These are phyloP conservation scores for Starmerella khaoyaiensis DNA, from an alignment of 805 yeast species.

Conservation along the genomic window DNA sequence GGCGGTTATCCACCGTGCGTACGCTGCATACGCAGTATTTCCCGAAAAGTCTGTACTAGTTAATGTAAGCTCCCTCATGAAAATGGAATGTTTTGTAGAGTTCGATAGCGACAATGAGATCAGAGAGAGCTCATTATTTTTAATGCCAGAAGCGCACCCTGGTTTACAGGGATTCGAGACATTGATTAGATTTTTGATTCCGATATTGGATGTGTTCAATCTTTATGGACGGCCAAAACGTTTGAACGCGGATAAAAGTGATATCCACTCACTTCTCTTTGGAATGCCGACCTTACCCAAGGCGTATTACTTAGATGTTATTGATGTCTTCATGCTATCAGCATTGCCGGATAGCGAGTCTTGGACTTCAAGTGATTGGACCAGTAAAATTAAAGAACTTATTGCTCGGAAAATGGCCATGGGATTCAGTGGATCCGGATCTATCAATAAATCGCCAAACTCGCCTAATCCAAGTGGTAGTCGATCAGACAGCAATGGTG, in stretches of 20 bases:
- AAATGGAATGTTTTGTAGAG: constrained; percentile 65
- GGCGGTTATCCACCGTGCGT: constrained; percentile 63
- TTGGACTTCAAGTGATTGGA: constrained; percentile 57
- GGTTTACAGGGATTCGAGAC: constrained; percentile 76
- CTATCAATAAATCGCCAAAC: constrained; percentile 34
- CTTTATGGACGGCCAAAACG: constrained; percentile 73
- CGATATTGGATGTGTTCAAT: constrained; percentile 60
- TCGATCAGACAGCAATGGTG: neutral
- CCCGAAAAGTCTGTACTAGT: constrained; percentile 74
- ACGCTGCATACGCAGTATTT: constrained; percentile 75
- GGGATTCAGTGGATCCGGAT: constrained; percentile 36
- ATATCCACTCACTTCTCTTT: constrained; percentile 53
- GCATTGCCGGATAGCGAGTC: constrained; percentile 28
- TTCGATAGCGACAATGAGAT: constrained; percentile 31
- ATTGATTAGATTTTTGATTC: constrained; percentile 65
- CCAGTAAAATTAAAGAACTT: constrained; percentile 40
- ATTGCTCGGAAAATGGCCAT: constrained; percentile 39
- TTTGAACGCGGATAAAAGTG: constrained; percentile 59
- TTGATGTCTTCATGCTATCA: constrained; percentile 40
- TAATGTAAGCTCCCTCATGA: constrained; percentile 77
- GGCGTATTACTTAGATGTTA: constrained; percentile 55
- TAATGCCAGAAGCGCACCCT: constrained; percentile 76
- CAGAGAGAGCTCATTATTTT: constrained; percentile 47
- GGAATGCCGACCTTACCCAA: constrained; percentile 75
- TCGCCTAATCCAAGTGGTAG: constrained; percentile 14